phyloP scores from a whole-genome alignment of 805 yeast genomes.

The Scheffersomyces amazonensis region DNA sequence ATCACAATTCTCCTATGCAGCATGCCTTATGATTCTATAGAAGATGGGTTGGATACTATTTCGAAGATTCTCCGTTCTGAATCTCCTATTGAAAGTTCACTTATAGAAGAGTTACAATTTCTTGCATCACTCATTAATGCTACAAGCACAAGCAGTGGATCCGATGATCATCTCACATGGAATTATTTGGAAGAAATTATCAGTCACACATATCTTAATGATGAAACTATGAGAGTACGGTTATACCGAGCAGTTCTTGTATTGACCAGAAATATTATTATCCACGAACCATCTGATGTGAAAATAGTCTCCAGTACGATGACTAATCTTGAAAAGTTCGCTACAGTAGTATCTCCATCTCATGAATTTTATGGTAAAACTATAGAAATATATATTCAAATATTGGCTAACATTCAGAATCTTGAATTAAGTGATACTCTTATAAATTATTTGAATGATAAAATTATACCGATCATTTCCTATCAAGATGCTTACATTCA shows the following conservation, averaged over 20 bases:
- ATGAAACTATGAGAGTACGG: background rate
- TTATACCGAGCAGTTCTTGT: slow-evolving; percentile 6
- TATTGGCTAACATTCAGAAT: slow-evolving; percentile 20
- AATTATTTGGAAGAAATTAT: background rate
- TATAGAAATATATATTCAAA: slow-evolving; percentile 16
- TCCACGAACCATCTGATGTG: background rate
- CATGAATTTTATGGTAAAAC: slow-evolving; percentile 13
- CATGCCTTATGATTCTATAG: too few species aligned
- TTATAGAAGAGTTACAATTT: too few species aligned
- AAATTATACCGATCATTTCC: too few species aligned
- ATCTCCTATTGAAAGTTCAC: too few species aligned
- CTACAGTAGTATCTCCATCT: background rate
- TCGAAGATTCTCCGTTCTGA: too few species aligned
- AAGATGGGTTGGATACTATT: too few species aligned
- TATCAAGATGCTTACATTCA: too few species aligned
- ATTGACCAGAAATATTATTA: slow-evolving; percentile 4
- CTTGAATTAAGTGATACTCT: too few species aligned
- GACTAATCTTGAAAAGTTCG: slow-evolving; percentile 1
- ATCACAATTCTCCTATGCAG: too few species aligned
- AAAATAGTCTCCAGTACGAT: background rate
- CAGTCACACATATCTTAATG: background rate
- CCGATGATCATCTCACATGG: background rate
- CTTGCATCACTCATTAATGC: too few species aligned
- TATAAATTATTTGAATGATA: too few species aligned
- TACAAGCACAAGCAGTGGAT: too few species aligned